Evolutionary conservation across 2,329 filamentous ascomycete species (phyloP), one percentile per base, ranked within the genome.

Genomic region (Scedosporium minutisporum): DNA sequence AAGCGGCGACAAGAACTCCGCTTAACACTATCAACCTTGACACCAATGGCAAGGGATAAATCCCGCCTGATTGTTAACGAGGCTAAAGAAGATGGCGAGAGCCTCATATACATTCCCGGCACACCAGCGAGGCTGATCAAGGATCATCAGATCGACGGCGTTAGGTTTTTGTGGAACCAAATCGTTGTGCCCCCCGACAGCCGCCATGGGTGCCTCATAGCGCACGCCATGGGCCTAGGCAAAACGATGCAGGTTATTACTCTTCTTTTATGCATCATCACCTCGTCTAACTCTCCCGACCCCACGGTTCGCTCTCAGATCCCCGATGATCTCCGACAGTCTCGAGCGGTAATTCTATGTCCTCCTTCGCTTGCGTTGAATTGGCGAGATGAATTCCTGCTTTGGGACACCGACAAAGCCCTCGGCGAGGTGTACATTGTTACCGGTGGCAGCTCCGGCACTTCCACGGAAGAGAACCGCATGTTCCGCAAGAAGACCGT

Each of bases 241-340:
- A 97, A 96, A 76, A 96, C 92, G 0, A 91, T 96, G 87, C 92
- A 96, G 75, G 84, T 91, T 5, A 91, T 96, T 64, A 89, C 91
- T 0, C 77, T 96, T n/a, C 81, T 97, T 5, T 82, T 89, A 16
- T 87, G 90, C 0, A 83, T 96, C 65, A 80, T 86, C 4, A 82
- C 90, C 67, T 84, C 90, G 3, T 80, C 85, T 3, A 71, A 71
- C 21, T 93, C 89, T 0, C 33, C 71, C 0, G 82, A 92, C 62
- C 72, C 75, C 0, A 72, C 76, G 0, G 75, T 93, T 5, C 74
- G 74, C 3, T 76, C 77, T 0, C 91, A 96, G 71, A 82, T 97
- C 38, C 91, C 93, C 0, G 65, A 78, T 12, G 77, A 82, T 44
- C 76, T 96, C 58, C 83, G 81, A 58, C 70, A 77, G 21, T 84